These are phyloP conservation scores for Neurospora intermedia DNA, from an alignment of 495 filamentous ascomycete species.

Conservation along the genomic window DNA sequence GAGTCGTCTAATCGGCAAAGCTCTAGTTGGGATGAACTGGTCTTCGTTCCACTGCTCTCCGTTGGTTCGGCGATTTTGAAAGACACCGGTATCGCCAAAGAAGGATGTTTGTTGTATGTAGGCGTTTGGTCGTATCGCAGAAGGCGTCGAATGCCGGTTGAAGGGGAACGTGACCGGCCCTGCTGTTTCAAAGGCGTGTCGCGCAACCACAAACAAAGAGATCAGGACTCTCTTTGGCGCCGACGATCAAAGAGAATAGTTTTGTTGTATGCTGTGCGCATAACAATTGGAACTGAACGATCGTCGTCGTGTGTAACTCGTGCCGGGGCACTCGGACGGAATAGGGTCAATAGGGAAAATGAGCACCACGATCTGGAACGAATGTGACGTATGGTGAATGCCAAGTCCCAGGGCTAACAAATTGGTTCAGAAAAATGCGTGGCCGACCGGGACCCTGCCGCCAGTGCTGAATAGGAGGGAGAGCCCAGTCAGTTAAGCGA, in stretches of 20 bases:
- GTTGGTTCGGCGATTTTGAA: not conserved
- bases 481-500: not conserved
- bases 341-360: not conserved
- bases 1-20: not conserved
- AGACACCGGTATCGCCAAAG: not conserved
- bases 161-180: not conserved
- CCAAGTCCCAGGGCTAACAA: constrained; percentile 2
- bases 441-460: not conserved
- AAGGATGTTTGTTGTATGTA: not conserved
- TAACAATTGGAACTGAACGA: not conserved
- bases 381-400: constrained; percentile 10
- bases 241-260: not conserved
- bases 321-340: not conserved
- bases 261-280: not conserved
- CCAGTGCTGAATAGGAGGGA: not conserved
- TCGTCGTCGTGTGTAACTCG: not conserved
- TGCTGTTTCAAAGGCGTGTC: not conserved
- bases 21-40: not conserved
- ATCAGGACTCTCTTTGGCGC: not conserved
- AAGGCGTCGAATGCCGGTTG: not conserved
- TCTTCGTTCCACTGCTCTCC: not conserved
- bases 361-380: constrained; percentile 1
- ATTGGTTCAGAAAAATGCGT: not conserved
- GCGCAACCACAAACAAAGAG: not conserved
- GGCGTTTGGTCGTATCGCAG: not conserved